phyloP scores from a whole-genome alignment of 116 monocot genomes.

The Papilionanthe hybrid region DNA sequence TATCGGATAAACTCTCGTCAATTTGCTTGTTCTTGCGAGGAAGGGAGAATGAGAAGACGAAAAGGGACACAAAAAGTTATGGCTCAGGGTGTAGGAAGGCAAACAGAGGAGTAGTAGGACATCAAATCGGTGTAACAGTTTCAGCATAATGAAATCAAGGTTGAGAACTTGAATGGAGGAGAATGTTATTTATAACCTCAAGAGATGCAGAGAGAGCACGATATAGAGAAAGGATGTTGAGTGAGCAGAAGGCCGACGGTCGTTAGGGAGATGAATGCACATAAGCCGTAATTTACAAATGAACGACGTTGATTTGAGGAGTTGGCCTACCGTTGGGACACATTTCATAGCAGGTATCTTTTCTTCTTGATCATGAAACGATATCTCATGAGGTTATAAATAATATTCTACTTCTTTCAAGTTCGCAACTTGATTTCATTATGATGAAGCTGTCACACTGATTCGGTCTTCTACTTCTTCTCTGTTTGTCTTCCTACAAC shows the following conservation, averaged over 20 bases:
- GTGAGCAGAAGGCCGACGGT: no score
- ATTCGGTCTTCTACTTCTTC: neutral
- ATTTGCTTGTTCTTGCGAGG: neutral
- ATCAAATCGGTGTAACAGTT: neutral
- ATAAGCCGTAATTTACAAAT: neutral
- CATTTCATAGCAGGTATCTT: neutral
- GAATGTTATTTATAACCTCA: neutral
- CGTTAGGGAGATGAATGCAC: no score
- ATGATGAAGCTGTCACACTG: neutral
- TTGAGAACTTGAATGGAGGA: neutral
- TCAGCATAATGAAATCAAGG: neutral
- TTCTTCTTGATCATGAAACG: neutral
- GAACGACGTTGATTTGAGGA: neutral
- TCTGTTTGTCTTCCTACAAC: neutral
- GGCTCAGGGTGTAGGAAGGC: neutral
- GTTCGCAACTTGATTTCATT: neutral
- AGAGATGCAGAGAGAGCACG: neutral
- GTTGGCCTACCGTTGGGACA: neutral
- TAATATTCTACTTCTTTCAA: neutral
- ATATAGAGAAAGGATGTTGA: no score
- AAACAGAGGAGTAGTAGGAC: slow-evolving; percentile 1
- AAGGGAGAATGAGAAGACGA: slow-evolving; percentile 2
- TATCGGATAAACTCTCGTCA: neutral
- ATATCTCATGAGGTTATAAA: neutral
- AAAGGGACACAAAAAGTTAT: slow-evolving; percentile 21